Evolutionary conservation across 2,329 filamentous ascomycete species (phyloP).

Genomic region (Emericellopsis atlantica): DNA sequence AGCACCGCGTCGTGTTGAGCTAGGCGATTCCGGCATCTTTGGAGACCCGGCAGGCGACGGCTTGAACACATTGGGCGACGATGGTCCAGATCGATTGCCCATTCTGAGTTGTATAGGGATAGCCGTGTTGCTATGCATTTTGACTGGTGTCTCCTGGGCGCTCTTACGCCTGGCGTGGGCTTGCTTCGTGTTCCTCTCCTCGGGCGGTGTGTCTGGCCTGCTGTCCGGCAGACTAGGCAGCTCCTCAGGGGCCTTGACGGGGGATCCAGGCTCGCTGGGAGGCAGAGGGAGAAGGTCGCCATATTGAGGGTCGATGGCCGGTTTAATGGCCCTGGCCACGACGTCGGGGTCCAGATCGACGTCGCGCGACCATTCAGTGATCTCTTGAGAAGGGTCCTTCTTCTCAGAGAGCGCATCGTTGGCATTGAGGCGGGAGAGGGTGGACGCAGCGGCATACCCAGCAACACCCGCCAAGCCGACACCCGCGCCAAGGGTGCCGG

Average conservation of each 20-base stretch:
- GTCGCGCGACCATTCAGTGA: constrained; percentile 10
- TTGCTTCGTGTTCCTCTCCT: constrained; percentile 24
- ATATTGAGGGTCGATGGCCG: constrained; percentile 54
- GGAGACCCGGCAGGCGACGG: constrained; percentile 25
- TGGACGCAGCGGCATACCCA: neutral
- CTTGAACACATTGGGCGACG: constrained; percentile 24
- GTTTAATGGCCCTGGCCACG: constrained; percentile 43
- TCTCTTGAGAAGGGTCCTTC: constrained; percentile 16
- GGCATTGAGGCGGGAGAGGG: constrained; percentile 14
- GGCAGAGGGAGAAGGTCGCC: constrained; percentile 52
- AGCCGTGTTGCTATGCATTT: constrained; percentile 43
- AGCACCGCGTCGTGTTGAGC: constrained; percentile 19
- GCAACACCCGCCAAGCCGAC: constrained; percentile 43
- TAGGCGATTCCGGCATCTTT: constrained; percentile 11
- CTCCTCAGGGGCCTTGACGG: constrained; percentile 20
- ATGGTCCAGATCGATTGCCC: constrained; percentile 30
- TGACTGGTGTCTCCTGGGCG: constrained; percentile 30
- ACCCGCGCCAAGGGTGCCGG: constrained; percentile 59
- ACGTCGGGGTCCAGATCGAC: constrained; percentile 39
- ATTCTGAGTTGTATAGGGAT: constrained; percentile 45
- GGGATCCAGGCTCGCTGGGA: constrained; percentile 43
- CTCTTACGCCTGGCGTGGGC: constrained; percentile 37
- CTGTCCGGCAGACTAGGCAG: constrained; percentile 47
- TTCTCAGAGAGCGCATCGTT: constrained; percentile 15
- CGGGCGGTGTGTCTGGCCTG: constrained; percentile 41